These are phyloP conservation scores for Cyclotella baltica DNA, from an alignment of 108 stramenopile species.

Conservation along the genomic window DNA sequence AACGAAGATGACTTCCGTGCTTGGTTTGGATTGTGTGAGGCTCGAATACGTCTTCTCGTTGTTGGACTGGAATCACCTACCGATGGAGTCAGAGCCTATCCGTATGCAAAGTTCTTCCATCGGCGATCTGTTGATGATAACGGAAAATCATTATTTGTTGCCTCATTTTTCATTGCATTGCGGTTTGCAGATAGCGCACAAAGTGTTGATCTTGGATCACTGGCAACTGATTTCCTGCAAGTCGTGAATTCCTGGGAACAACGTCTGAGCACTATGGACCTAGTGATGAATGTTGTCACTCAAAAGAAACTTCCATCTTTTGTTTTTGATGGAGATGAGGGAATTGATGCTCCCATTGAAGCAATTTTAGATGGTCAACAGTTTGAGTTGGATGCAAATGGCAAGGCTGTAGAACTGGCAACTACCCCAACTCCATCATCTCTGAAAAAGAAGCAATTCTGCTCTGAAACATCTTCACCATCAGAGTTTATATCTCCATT, in stretches of 20 bases:
- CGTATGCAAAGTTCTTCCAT: slow-evolving; percentile 70
- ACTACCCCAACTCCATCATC: slow-evolving; percentile 6
- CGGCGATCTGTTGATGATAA: slow-evolving; percentile 49
- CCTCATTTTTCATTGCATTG: slow-evolving; percentile 72
- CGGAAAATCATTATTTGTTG: slow-evolving; percentile 17
- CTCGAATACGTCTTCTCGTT: slow-evolving; percentile 71
- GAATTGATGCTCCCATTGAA: not conserved
- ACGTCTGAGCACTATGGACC: slow-evolving; percentile 74
- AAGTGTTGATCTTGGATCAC: slow-evolving; percentile 58
- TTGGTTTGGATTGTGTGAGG: slow-evolving; percentile 87
- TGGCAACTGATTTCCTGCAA: slow-evolving; percentile 64
- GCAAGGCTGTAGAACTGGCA: not conserved
- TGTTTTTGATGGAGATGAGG: slow-evolving; percentile 29
- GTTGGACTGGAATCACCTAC: slow-evolving; percentile 65
- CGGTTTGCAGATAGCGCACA: slow-evolving; percentile 65
- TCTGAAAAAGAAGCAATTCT: slow-evolving; percentile 1
- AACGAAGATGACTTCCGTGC: slow-evolving; percentile 60
- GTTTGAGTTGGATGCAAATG: not conserved
- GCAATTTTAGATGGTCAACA: not conserved
- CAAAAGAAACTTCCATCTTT: slow-evolving; percentile 63
- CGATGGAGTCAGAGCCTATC: slow-evolving; percentile 62
- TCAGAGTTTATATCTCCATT: slow-evolving; percentile 26
- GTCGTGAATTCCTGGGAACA: slow-evolving; percentile 76
- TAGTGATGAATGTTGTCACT: slow-evolving; percentile 57
- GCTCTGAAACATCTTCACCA: slow-evolving; percentile 13